Evolutionary conservation across 2,329 filamentous ascomycete genomes (phyloP).

Genomic region (Diaporthe destruens): DNA sequence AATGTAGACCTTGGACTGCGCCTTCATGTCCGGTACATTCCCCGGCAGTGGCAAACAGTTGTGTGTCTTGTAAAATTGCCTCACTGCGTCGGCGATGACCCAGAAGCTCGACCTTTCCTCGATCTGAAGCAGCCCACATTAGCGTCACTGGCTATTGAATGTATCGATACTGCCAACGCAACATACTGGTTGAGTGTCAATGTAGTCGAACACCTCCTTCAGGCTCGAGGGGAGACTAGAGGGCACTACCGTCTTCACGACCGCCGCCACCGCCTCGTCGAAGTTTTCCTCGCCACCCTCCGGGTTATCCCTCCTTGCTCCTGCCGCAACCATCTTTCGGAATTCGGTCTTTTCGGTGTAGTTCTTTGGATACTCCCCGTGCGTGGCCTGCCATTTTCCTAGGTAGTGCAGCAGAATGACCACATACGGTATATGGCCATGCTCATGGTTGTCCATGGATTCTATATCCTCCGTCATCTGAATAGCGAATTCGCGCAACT

Average conservation of each 20-base stretch:
- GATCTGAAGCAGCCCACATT: slow-evolving; percentile 43
- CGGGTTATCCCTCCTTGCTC: slow-evolving; percentile 77
- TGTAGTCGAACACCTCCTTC: slow-evolving; percentile 82
- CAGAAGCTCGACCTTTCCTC: slow-evolving; percentile 79
- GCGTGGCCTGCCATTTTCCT: slow-evolving; percentile 79
- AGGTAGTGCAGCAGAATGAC: slow-evolving; percentile 86
- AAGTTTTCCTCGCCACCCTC: slow-evolving; percentile 98
- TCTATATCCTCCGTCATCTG: slow-evolving; percentile 78
- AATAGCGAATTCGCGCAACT: slow-evolving; percentile 76
- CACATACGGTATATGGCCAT: slow-evolving; percentile 92
- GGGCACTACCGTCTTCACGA: slow-evolving; percentile 85
- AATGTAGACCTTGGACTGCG: slow-evolving; percentile 90
- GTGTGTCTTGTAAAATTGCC: slow-evolving; percentile 80
- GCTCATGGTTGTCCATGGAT: slow-evolving; percentile 79
- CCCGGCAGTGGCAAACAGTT: slow-evolving; percentile 85
- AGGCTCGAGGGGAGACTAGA: slow-evolving; percentile 77
- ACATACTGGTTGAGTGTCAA: slow-evolving; percentile 65
- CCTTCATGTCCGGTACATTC: slow-evolving; percentile 96
- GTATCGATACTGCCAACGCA: slow-evolving; percentile 48
- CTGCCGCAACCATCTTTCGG: slow-evolving; percentile 74
- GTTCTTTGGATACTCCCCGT: slow-evolving; percentile 77
- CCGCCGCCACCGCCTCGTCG: slow-evolving; percentile 88
- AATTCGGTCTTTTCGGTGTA: slow-evolving; percentile 93
- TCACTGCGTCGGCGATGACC: slow-evolving; percentile 86
- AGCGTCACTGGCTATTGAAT: slow-evolving; percentile 36